Evolutionary conservation across 208 protist genomes (phyloP).

Genomic region (Crithidia fasciculata): DNA sequence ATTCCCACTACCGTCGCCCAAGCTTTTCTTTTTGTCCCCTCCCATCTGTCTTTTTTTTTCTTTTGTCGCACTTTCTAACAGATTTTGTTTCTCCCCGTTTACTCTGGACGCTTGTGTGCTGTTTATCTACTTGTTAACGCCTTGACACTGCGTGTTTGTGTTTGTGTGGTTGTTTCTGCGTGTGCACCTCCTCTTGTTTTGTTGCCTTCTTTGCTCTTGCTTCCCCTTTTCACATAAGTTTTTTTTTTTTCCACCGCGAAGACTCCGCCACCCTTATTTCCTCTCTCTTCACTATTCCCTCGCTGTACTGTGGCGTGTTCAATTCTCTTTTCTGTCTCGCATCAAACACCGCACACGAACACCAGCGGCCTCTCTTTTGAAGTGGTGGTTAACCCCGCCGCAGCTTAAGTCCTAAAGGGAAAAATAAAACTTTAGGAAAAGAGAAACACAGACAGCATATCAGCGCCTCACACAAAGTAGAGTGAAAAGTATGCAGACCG

Average conservation of each 20-base stretch:
- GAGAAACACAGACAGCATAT: background rate
- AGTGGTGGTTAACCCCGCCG: no score
- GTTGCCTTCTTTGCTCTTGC: background rate
- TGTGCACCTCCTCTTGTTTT: background rate
- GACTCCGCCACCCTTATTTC: background rate
- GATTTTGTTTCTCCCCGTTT: no score
- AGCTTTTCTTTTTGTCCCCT: conserved; percentile 8
- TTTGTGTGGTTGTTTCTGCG: background rate
- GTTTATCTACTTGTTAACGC: no score
- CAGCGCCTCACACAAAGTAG: background rate
- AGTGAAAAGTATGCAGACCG: background rate
- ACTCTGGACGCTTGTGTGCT: no score
- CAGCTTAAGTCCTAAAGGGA: no score
- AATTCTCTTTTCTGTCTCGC: no score
- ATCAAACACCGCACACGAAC: no score
- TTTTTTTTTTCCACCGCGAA: background rate
- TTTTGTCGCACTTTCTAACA: no score
- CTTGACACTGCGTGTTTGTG: no score
- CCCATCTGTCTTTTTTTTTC: conserved; percentile 1
- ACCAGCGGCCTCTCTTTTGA: no score
- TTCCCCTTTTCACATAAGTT: background rate
- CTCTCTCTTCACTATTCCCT: background rate
- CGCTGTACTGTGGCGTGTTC: no score
- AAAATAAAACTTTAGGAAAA: background rate
- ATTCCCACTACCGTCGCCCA: no score